A percentile compares a stretch with the other conserved stretches of the same genome.
phyloP scores from a whole-genome alignment of 139 green algal genomes.

The Coelastrella sp. region DNA sequence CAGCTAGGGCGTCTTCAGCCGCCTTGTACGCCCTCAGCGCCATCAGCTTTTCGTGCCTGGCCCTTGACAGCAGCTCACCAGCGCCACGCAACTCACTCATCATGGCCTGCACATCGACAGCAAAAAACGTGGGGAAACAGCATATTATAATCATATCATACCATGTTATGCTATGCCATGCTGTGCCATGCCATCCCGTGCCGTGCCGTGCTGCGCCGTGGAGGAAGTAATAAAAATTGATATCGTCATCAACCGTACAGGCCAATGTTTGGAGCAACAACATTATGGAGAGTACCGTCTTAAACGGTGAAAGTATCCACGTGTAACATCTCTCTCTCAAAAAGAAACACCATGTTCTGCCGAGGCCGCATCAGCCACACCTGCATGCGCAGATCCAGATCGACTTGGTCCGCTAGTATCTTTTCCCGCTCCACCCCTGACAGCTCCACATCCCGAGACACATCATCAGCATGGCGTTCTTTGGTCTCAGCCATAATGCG shows the following conservation, averaged over 20 bases:
- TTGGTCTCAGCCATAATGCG: constrained; percentile 71
- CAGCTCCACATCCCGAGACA: constrained; percentile 78
- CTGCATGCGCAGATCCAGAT: constrained; percentile 69
- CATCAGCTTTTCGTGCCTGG: constrained; percentile 60
- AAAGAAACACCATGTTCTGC: not conserved
- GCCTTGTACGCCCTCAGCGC: constrained; percentile 62
- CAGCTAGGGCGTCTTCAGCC: constrained; percentile 51
- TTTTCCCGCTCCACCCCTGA: constrained; percentile 77
- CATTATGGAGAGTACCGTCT: too few species aligned
- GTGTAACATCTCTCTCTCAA: too few species aligned
- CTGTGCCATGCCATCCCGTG: too few species aligned
- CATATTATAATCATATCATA: not conserved
- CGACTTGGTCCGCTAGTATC: constrained; percentile 68
- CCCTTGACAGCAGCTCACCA: constrained; percentile 16
- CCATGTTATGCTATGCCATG: too few species aligned
- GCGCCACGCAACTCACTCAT: constrained; percentile 23
- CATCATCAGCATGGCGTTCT: constrained; percentile 73
- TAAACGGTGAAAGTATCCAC: too few species aligned
- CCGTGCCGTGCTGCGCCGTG: too few species aligned
- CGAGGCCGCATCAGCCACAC: constrained; percentile 6
- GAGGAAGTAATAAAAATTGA: not conserved
- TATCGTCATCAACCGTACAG: not conserved
- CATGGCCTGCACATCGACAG: constrained; percentile 41
- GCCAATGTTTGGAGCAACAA: not conserved
- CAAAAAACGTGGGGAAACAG: not conserved